phyloP scores from a whole-genome alignment of 495 filamentous ascomycete genomes.

The Xanthoparmelia taractica region DNA sequence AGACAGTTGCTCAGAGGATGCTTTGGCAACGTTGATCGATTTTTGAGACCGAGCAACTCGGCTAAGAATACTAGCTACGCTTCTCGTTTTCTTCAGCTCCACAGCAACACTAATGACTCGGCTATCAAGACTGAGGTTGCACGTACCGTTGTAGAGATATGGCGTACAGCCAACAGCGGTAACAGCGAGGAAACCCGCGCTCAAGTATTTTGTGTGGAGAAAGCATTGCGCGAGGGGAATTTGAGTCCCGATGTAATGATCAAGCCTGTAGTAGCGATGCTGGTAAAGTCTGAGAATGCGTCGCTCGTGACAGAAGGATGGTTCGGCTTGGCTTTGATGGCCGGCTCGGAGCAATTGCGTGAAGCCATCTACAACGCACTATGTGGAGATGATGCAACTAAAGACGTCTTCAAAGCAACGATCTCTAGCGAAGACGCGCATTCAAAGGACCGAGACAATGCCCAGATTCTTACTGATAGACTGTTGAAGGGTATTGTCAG shows the following conservation, averaged over 20 bases:
- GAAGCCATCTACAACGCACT: conserved; percentile 43
- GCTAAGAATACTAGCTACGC: conserved; percentile 30
- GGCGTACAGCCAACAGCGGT: conserved; percentile 49
- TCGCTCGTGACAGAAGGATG: conserved; percentile 66
- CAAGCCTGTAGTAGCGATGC: conserved; percentile 45
- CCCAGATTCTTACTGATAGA: conserved; percentile 52
- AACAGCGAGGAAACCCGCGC: neutral
- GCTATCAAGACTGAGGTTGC: conserved; percentile 70
- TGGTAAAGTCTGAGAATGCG: conserved; percentile 54
- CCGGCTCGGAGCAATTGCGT: conserved; percentile 43
- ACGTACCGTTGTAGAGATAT: conserved; percentile 55
- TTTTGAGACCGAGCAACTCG: conserved; percentile 20
- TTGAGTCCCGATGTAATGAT: conserved; percentile 42
- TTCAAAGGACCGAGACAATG: conserved; percentile 55
- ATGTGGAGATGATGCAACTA: conserved; percentile 40
- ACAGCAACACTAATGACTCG: conserved; percentile 48
- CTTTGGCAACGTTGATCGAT: conserved; percentile 45
- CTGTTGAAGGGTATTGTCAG: conserved; percentile 48
- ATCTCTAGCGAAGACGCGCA: conserved; percentile 22
- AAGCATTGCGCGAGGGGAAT: neutral
- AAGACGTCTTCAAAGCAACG: conserved; percentile 30
- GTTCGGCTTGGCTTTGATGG: conserved; percentile 69
- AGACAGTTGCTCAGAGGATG: conserved; percentile 58
- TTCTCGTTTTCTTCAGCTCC: conserved; percentile 49
- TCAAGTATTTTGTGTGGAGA: neutral